phyloP scores from a whole-genome alignment of 2,329 filamentous ascomycete species.

The Tolypocladium inflatum region DNA sequence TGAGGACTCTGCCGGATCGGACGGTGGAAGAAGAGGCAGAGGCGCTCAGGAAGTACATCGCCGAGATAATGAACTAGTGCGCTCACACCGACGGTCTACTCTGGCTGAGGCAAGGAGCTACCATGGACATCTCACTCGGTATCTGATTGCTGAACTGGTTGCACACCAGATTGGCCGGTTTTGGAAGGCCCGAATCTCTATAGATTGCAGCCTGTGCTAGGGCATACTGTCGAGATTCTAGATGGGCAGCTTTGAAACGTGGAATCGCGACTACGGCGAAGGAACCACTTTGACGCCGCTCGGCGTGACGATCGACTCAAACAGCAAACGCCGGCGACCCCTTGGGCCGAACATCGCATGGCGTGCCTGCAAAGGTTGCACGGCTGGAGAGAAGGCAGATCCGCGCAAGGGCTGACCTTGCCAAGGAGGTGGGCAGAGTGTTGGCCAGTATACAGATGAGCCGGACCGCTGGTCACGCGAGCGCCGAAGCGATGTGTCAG shows the following conservation, averaged over 20 bases:
- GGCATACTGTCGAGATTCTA: neutral
- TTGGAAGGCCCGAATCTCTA: neutral
- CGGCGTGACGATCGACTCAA: too few relatives aligned
- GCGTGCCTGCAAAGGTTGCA: neutral
- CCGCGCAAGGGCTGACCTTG: neutral
- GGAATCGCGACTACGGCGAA: too few relatives aligned
- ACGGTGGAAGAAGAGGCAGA: slow-evolving; percentile 43
- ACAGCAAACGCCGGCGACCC: too few relatives aligned
- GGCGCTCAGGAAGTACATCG: slow-evolving; percentile 33
- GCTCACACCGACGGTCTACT: neutral
- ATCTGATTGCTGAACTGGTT: too few relatives aligned
- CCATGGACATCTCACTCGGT: too few relatives aligned
- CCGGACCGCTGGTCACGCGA: neutral
- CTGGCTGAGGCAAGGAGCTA: too few relatives aligned
- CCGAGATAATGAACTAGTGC: slow-evolving; percentile 23
- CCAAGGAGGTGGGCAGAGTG: too few relatives aligned
- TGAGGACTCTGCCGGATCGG: slow-evolving; percentile 35
- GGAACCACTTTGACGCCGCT: too few relatives aligned
- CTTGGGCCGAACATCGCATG: too few relatives aligned
- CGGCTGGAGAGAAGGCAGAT: neutral
- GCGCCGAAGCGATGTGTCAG: neutral
- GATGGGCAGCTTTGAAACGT: too few relatives aligned
- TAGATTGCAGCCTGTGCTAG: neutral
- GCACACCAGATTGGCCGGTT: too few relatives aligned
- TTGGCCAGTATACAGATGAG: neutral